Conservation (phyloP, 2,329 filamentous ascomycete genomes). For the Biscogniauxia mediterranea region DNA sequence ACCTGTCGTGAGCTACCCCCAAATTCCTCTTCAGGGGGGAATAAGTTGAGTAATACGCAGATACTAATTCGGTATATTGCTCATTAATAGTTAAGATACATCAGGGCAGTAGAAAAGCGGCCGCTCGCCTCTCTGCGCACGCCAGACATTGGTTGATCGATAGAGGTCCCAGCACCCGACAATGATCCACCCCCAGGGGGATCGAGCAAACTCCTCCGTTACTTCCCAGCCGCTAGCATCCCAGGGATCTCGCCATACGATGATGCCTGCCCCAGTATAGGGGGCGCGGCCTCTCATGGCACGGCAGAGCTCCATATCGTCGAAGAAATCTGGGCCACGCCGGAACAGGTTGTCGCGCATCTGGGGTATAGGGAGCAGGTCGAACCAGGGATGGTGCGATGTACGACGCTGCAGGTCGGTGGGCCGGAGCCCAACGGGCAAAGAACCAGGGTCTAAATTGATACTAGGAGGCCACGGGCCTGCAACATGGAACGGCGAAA, state of each 20-base stretch:
- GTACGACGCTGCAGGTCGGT: conserved; percentile 30
- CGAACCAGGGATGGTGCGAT: conserved; percentile 37
- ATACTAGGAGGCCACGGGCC: background rate
- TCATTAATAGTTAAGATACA: no score
- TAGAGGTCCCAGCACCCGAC: conserved; percentile 13
- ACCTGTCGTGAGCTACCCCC: no score
- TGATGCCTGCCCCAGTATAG: conserved; percentile 1
- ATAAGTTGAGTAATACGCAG: no score
- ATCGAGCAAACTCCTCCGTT: conserved; percentile 11
- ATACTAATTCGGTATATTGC: no score
- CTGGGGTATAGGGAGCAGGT: conserved; percentile 35
- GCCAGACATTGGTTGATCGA: conserved; percentile 17
- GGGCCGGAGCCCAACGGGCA: conserved; percentile 23
- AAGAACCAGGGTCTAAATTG: conserved; percentile 3
- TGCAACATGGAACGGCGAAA: conserved; percentile 12
- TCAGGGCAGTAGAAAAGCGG: conserved; percentile 9
- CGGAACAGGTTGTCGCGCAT: conserved; percentile 35
- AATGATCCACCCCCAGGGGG: conserved; percentile 13
- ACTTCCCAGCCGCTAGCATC: conserved; percentile 15
- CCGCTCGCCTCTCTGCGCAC: conserved; percentile 13
- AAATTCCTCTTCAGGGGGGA: no score
- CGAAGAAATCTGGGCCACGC: conserved; percentile 3
- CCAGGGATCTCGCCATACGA: conserved; percentile 21
- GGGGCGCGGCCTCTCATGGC: conserved; percentile 3
- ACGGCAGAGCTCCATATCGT: conserved; percentile 23